Conservation (phyloP, 75 land plant species). For the Larix kaempferi region DNA sequence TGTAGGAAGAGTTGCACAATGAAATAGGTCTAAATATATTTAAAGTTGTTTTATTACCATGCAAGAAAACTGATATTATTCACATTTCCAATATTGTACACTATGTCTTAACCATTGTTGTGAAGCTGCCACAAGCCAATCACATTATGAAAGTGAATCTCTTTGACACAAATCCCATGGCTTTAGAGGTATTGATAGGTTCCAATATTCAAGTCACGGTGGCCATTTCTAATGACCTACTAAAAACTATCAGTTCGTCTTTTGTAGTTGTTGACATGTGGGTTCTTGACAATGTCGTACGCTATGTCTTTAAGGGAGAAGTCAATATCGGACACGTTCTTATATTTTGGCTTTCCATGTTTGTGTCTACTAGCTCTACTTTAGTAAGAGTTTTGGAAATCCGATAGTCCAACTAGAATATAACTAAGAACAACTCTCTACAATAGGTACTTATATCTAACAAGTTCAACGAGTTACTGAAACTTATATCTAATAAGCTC, state of each 20-base stretch:
- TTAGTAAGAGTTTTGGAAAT: not conserved
- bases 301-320: slow-evolving; percentile 29
- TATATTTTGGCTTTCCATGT: not conserved
- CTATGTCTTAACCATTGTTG: slow-evolving; percentile 38
- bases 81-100: no score
- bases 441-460: no score
- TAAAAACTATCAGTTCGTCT: slow-evolving; percentile 18
- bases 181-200: slow-evolving; percentile 51
- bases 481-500: no score
- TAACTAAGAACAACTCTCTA: no score
- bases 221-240: slow-evolving; percentile 63
- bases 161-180: slow-evolving; percentile 50
- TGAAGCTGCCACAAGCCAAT: slow-evolving; percentile 51
- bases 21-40: no score
- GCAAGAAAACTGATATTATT: not conserved
- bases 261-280: slow-evolving; percentile 28
- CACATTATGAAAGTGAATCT: slow-evolving; percentile 65
- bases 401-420: no score
- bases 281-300: slow-evolving; percentile 42
- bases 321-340: slow-evolving; percentile 35
- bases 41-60: not conserved
- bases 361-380: not conserved
- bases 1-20: no score
- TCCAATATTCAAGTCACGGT: slow-evolving; percentile 72
- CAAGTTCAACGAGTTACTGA: not conserved